phyloP scores from a whole-genome alignment of 192 early-diverging fungal species.

The Ambispora gerdemannii region DNA sequence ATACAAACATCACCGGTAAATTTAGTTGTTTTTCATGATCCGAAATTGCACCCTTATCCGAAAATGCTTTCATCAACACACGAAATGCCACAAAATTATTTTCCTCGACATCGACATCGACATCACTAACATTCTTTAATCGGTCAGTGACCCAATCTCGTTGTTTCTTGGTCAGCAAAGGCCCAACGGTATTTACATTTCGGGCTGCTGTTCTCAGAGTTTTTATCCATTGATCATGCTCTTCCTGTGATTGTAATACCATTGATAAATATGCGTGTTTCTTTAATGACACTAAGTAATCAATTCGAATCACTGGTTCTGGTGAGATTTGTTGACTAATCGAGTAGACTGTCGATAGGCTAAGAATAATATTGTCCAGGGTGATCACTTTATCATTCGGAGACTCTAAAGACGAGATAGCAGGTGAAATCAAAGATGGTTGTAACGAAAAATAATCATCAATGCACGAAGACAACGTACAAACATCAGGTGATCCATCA shows the following conservation, averaged over 20 bases:
- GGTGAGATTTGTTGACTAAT: slow-evolving; percentile 1
- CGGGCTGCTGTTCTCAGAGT: not conserved
- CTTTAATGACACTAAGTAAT: slow-evolving; percentile 5
- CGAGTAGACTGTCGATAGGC: not conserved
- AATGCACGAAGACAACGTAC: not conserved
- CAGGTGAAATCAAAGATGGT: not conserved
- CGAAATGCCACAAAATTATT: not conserved
- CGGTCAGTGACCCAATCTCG: not conserved
- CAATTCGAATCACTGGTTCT: slow-evolving; percentile 1
- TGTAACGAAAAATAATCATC: not conserved
- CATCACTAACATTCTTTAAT: not conserved
- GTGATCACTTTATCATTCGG: not conserved
- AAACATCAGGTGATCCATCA: not conserved
- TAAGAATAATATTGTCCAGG: not conserved
- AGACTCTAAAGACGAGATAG: not conserved
- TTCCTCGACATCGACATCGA: slow-evolving; percentile 3
- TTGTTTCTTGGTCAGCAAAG: not conserved
- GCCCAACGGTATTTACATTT: not conserved
- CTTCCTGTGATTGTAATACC: not conserved
- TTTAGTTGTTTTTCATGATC: not conserved
- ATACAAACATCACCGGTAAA: slow-evolving; percentile 3
- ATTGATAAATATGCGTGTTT: slow-evolving; percentile 2
- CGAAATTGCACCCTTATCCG: not conserved
- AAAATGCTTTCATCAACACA: not conserved
- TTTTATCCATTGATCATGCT: not conserved